Conservation (phyloP, 208 protist genomes). For the Perkinsela sp. region DNA sequence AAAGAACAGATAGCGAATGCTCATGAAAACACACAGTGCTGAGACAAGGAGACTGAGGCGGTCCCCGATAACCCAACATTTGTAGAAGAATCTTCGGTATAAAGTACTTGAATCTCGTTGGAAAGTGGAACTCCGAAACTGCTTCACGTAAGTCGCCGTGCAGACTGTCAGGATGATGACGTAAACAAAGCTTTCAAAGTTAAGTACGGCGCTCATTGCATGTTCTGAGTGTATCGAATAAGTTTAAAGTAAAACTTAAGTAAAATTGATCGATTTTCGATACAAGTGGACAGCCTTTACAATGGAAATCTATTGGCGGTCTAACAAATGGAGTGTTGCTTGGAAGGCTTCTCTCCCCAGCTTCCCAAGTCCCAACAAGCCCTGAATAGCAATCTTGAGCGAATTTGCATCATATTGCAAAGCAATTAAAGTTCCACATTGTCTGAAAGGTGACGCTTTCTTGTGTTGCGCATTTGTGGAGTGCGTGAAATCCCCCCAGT, state of each 20-base stretch:
- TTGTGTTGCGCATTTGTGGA: not conserved
- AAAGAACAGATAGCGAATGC: slow-evolving; percentile 27
- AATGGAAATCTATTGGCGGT: not conserved
- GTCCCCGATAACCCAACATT: slow-evolving; percentile 62
- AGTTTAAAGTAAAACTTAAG: too few relatives aligned
- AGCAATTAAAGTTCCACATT: not conserved
- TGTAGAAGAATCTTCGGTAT: slow-evolving; percentile 63
- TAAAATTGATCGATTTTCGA: too few relatives aligned
- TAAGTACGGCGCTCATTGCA: slow-evolving; percentile 51
- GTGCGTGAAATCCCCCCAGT: not conserved
- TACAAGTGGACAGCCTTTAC: too few relatives aligned
- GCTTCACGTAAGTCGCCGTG: slow-evolving; percentile 51
- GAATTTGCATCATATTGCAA: not conserved
- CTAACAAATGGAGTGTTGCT: not conserved
- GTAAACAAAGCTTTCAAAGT: slow-evolving; percentile 51
- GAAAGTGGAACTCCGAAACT: slow-evolving; percentile 49
- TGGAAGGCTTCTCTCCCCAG: not conserved
- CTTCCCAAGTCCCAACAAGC: not conserved
- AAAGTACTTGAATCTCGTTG: slow-evolving; percentile 43
- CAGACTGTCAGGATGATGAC: slow-evolving; percentile 52
- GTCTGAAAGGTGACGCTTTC: not conserved
- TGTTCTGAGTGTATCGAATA: too few relatives aligned
- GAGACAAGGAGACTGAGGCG: slow-evolving; percentile 47
- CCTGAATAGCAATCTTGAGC: not conserved
- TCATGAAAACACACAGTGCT: slow-evolving; percentile 32